Percentiles rank a stretch among this genome's conserved stretches.
phyloP scores from a whole-genome alignment of 768 basidiomycete species.

The Podaxis sp. region DNA sequence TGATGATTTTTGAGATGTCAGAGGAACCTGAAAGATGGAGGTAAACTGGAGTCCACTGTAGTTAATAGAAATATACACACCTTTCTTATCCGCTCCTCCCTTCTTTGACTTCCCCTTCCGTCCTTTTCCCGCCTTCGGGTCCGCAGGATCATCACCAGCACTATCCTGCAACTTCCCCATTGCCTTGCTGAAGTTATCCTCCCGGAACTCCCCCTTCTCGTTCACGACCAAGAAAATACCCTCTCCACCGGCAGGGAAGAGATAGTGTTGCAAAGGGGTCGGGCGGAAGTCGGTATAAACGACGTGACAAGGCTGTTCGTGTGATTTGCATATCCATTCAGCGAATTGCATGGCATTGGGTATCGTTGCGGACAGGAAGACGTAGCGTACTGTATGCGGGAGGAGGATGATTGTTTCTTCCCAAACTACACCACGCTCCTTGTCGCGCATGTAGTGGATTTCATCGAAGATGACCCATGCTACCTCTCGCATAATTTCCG shows the following conservation, averaged over 20 bases:
- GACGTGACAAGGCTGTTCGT: conserved; percentile 97
- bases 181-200: conserved; percentile 96
- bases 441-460: conserved; percentile 99
- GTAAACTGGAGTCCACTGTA: not conserved
- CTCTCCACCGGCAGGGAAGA: conserved; percentile 95
- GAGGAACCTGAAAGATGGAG: conserved; percentile 58
- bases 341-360: conserved; percentile 99
- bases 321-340: conserved; percentile 97
- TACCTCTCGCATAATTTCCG: conserved; percentile 99
- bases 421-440: conserved; percentile 99
- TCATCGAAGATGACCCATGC: conserved; percentile 99
- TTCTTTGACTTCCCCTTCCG: conserved; percentile 92
- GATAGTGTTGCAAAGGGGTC: conserved; percentile 96
- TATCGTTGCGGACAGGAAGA: conserved; percentile 98
- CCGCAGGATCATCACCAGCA: conserved; percentile 90
- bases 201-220: conserved; percentile 94
- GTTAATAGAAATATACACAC: conserved; percentile 35
- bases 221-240: conserved; percentile 99
- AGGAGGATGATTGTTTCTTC: conserved; percentile 98
- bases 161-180: conserved; percentile 91
- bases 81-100: conserved; percentile 86
- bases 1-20: conserved; percentile 96
- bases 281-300: conserved; percentile 99
- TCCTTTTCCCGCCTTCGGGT: conserved; percentile 80
- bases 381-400: conserved; percentile 94